Conservation (phyloP, 2,329 filamentous ascomycete species). For the Colletotrichum spaethianum region DNA sequence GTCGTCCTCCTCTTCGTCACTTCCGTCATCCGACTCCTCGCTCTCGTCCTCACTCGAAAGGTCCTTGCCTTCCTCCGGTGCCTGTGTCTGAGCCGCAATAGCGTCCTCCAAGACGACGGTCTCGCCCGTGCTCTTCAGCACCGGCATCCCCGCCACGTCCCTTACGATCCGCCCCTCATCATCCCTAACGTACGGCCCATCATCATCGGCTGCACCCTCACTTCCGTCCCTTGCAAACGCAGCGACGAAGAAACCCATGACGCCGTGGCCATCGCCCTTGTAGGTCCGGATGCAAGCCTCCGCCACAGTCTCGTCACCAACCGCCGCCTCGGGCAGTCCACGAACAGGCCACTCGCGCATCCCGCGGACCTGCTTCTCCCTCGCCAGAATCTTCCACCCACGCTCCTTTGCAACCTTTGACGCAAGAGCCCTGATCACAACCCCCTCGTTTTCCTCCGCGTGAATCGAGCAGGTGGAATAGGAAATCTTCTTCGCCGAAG, state of each 20-base stretch:
- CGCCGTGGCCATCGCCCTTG: constrained; percentile 84
- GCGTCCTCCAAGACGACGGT: constrained; percentile 46
- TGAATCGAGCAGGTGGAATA: constrained; percentile 97
- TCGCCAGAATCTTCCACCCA: constrained; percentile 83
- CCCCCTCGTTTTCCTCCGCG: constrained; percentile 88
- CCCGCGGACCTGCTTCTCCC: constrained; percentile 82
- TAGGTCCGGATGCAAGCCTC: constrained; percentile 87
- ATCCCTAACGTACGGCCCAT: constrained; percentile 69
- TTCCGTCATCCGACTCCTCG: constrained; percentile 11
- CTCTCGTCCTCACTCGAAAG: constrained; percentile 31
- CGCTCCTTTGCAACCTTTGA: constrained; percentile 75
- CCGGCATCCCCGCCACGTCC: constrained; percentile 56
- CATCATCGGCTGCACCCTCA: constrained; percentile 44
- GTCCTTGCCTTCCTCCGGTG: not conserved
- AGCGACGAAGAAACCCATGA: constrained; percentile 97
- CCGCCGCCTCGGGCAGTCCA: constrained; percentile 66
- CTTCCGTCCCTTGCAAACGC: constrained; percentile 78
- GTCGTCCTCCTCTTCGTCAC: constrained; percentile 51
- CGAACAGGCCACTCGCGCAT: constrained; percentile 82
- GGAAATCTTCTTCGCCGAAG: constrained; percentile 80
- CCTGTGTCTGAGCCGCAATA: constrained; percentile 32
- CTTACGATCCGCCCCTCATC: constrained; percentile 66
- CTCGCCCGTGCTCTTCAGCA: constrained; percentile 53
- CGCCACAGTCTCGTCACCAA: constrained; percentile 67
- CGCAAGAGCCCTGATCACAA: constrained; percentile 79